phyloP scores from a whole-genome alignment of 164 flowering plant genomes.

The Nymphaea colorata region DNA sequence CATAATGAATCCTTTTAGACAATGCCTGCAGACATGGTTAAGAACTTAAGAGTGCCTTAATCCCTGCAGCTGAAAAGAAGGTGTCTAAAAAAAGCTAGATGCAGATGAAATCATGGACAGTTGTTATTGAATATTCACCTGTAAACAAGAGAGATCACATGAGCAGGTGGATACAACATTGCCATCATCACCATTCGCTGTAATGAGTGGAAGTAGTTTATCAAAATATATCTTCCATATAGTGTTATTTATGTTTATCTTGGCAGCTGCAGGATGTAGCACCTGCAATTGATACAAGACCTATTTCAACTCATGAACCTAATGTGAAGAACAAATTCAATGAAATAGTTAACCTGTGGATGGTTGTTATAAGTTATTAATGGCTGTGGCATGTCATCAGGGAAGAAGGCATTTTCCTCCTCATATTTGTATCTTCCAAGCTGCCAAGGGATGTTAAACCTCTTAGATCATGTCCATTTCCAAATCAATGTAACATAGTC shows the following conservation, averaged over 20 bases:
- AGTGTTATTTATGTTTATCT: slow-evolving; percentile 46
- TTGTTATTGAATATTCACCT: slow-evolving; percentile 30
- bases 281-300: slow-evolving; percentile 21
- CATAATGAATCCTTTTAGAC: slow-evolving; percentile 83
- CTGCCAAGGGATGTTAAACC: slow-evolving; percentile 14
- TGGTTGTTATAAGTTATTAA: slow-evolving; percentile 21
- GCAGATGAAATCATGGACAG: no score
- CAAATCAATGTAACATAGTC: no score
- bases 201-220: slow-evolving; percentile 47
- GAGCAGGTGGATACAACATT: slow-evolving; percentile 57
- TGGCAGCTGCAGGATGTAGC: slow-evolving; percentile 53
- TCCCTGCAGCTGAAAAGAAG: background rate
- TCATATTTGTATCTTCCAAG: slow-evolving; percentile 64
- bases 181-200: slow-evolving; percentile 62
- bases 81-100: background rate
- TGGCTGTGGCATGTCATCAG: slow-evolving; percentile 43
- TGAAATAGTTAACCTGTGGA: slow-evolving; percentile 22
- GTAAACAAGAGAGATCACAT: slow-evolving; percentile 59
- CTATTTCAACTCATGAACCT: background rate
- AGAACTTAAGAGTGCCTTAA: background rate
- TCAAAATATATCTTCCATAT: slow-evolving; percentile 59
- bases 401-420: slow-evolving; percentile 83
- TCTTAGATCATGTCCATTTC: background rate
- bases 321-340: background rate
- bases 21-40: slow-evolving; percentile 38